These are phyloP conservation scores for Suillus paluster DNA, from an alignment of 768 basidiomycete genomes.

Conservation along the genomic window DNA sequence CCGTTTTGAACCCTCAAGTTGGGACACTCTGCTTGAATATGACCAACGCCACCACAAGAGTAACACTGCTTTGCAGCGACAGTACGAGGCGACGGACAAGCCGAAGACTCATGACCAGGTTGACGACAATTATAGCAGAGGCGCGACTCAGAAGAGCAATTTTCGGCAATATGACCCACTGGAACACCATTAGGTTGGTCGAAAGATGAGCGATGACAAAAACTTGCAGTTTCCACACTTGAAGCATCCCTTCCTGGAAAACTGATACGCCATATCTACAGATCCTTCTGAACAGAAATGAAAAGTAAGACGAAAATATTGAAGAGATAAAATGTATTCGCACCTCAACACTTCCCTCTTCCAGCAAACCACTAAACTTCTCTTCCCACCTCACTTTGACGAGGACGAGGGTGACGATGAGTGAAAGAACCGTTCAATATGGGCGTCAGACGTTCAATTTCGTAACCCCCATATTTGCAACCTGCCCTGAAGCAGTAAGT, in stretches of 20 bases:
- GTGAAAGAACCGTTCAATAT: constrained; percentile 24
- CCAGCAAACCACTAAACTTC: constrained; percentile 67
- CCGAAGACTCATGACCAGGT: constrained; percentile 91
- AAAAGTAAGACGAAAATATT: constrained; percentile 17
- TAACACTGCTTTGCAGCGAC: constrained; percentile 91
- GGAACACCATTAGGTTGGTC: constrained; percentile 20
- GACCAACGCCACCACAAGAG: constrained; percentile 90
- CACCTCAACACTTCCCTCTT: constrained; percentile 77
- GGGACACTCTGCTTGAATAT: constrained; percentile 87
- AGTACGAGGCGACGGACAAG: constrained; percentile 83
- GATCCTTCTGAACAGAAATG: constrained; percentile 41
- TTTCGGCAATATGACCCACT: constrained; percentile 96
- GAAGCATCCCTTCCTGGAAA: constrained; percentile 88
- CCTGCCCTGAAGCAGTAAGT: constrained; percentile 38
- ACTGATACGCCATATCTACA: constrained; percentile 73
- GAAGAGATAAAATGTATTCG: constrained; percentile 14
- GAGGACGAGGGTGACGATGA: constrained; percentile 54
- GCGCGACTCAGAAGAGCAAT: constrained; percentile 85
- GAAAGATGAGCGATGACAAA: constrained; percentile 15
- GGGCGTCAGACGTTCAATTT: constrained; percentile 13
- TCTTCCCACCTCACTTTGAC: constrained; percentile 68
- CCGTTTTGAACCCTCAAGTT: constrained; percentile 71
- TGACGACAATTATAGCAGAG: constrained; percentile 95
- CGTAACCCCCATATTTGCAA: constrained; percentile 20
- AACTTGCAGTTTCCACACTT: constrained; percentile 91